Conservation (phyloP, 768 basidiomycete genomes). For the Amanita rimosa region DNA sequence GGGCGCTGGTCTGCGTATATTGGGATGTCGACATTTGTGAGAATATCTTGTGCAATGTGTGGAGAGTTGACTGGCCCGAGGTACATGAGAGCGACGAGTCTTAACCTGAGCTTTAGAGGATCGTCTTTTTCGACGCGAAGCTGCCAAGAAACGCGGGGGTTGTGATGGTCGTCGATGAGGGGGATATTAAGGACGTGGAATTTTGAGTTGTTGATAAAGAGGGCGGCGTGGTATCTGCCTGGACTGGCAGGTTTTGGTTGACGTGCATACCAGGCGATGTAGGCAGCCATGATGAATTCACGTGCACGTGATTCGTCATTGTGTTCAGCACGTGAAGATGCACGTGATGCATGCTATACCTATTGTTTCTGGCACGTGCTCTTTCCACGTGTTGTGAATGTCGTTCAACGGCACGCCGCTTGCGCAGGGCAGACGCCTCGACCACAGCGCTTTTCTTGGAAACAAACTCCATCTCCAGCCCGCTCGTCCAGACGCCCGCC, state of each 20-base stretch:
- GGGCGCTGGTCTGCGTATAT: neutral
- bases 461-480: constrained; percentile 29
- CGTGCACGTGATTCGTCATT: no score
- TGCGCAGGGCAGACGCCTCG: constrained; percentile 79
- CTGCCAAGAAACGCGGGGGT: neutral
- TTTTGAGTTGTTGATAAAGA: neutral
- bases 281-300: neutral
- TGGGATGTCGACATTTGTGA: neutral
- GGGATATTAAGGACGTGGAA: neutral
- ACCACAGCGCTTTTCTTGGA: constrained; percentile 68
- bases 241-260: neutral
- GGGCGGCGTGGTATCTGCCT: neutral
- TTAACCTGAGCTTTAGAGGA: neutral
- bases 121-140: constrained; percentile 1
- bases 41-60: neutral
- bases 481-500: constrained; percentile 17
- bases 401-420: constrained; percentile 79
- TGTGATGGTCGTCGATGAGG: neutral
- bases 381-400: constrained; percentile 27
- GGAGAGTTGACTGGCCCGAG: neutral
- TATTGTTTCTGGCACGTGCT: no score
- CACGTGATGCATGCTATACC: no score
- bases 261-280: neutral
- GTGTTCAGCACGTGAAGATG: no score
- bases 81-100: neutral